A percentile compares a stretch with the other conserved stretches of the same genome.
phyloP scores from a whole-genome alignment of 2,329 filamentous ascomycete genomes.

The Pestalotiopsis sp. region DNA sequence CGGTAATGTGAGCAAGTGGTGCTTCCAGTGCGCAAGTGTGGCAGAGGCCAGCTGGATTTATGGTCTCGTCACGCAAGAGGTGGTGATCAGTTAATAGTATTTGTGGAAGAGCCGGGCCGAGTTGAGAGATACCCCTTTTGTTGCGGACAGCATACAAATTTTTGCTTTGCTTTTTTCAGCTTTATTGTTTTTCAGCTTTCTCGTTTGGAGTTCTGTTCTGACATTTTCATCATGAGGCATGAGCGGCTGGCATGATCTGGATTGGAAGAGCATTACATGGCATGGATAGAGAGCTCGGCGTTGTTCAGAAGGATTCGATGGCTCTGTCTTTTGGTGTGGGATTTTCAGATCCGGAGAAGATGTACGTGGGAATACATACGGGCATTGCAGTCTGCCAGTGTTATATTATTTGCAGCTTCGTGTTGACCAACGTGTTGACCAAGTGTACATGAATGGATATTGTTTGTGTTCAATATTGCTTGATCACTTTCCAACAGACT shows the following conservation, averaged over 20 bases:
- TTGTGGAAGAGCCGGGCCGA: neutral
- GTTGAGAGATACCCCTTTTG: constrained; percentile 6
- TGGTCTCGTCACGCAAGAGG: constrained; percentile 59
- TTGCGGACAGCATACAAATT: neutral
- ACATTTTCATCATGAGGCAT: constrained; percentile 6
- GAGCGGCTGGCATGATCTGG: neutral
- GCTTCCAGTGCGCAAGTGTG: constrained; percentile 60
- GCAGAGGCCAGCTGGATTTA: constrained; percentile 59
- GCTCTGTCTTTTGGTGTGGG: neutral
- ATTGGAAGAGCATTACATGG: neutral
- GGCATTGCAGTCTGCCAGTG: neutral
- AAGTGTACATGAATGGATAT: too few species aligned
- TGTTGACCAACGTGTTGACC: too few species aligned
- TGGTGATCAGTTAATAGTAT: constrained; percentile 37
- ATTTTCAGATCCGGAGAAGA: neutral
- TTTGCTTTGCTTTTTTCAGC: neutral
- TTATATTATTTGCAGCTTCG: neutral
- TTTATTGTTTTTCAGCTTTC: neutral
- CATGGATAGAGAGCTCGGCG: constrained; percentile 6
- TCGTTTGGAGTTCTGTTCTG: neutral
- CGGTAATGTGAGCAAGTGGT: constrained; percentile 65
- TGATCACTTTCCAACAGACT: too few species aligned
- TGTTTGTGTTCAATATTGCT: too few species aligned
- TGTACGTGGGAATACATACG: neutral
- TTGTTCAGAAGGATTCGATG: neutral